Base-by-base conservation (phyloP, 345 rosid species). In the Excoecaria cochinchinensis region DNA sequence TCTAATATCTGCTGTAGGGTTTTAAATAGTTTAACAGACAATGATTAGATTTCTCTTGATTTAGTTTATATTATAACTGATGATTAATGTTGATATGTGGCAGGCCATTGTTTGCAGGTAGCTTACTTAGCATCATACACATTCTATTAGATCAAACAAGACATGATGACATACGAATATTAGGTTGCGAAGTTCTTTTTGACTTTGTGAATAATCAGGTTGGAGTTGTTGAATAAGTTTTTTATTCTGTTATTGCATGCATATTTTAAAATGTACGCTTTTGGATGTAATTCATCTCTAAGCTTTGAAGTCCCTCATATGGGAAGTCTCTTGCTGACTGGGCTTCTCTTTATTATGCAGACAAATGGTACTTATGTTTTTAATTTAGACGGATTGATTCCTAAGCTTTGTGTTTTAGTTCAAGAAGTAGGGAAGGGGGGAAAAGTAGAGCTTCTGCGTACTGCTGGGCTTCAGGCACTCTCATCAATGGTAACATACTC, bases 171-270 rank as follows among this genome's bases (percentile, higher is more conserved):
- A 79, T 88, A 78, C 86, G 87, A 22, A 70, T 85, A 17, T 81
- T 89, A 78, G 91, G 92, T 46, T 90, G 95, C 81, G 84, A 86
- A 76, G 86, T 88, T 65, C 87, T 87, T 76, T 87, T 83, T 80
- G 93, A 87, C 73, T 90, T 90, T 80, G 91, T 89, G 70, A 87
- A 80, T 78, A 87, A 58, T 87, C 95, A 91, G 91, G 95, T 91
- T 77, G 64, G 81, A 69, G 42, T 48, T 79, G 25, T 67, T 76
- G 73, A 53, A 53, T 8, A 74, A 75, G 14, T 36, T 81, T 42
- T 70, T 69, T 52, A 59, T 39, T 67, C 57, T 39, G 25, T 40
- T 52, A 9, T 61, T 50, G 15, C 21, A 69, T 75, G 8, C 63
- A 73, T 69, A 48, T 50, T 39, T 67, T 42, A 36, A 42, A 5